These are phyloP conservation scores for Sclerotiophoma versabilis DNA, from an alignment of 2,329 filamentous ascomycete species.

Conservation along the genomic window DNA sequence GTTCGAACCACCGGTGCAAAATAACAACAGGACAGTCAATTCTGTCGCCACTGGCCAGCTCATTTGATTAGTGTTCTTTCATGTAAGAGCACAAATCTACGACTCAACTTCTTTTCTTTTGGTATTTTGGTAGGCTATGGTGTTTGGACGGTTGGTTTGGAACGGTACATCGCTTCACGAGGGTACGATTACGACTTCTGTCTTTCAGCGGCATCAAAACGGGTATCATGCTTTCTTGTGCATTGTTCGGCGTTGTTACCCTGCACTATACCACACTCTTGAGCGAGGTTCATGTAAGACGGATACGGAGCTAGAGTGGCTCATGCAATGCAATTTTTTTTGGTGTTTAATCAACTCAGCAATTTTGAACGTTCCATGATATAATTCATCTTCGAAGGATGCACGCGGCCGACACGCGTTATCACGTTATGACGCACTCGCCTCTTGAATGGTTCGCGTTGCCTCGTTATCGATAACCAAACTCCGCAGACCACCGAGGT, in stretches of 20 bases:
- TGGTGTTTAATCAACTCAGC: constrained; percentile 27
- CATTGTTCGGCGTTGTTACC: constrained; percentile 15
- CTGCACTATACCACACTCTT: constrained; percentile 21
- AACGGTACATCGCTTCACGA: constrained; percentile 13
- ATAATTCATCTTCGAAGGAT: neutral
- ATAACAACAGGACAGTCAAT: constrained; percentile 34
- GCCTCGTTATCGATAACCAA: constrained; percentile 48
- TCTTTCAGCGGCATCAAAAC: constrained; percentile 39
- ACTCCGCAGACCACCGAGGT: constrained; percentile 20
- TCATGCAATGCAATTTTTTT: constrained; percentile 1
- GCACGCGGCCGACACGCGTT: neutral
- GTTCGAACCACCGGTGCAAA: constrained; percentile 39
- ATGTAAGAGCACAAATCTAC: neutral
- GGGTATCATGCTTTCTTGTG: constrained; percentile 9
- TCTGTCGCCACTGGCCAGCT: constrained; percentile 45
- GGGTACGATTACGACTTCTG: constrained; percentile 17
- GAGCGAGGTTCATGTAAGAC: constrained; percentile 7
- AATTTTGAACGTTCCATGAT: neutral
- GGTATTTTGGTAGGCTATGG: neutral
- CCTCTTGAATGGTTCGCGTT: neutral
- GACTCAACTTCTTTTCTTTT: constrained; percentile 3
- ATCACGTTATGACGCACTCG: constrained; percentile 13
- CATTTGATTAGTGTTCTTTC: constrained; percentile 27
- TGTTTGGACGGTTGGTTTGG: constrained; percentile 11
- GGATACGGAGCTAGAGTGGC: constrained; percentile 1